These are phyloP conservation scores for Hortiboletus campestris DNA, from an alignment of 768 basidiomycete genomes.

Conservation along the genomic window DNA sequence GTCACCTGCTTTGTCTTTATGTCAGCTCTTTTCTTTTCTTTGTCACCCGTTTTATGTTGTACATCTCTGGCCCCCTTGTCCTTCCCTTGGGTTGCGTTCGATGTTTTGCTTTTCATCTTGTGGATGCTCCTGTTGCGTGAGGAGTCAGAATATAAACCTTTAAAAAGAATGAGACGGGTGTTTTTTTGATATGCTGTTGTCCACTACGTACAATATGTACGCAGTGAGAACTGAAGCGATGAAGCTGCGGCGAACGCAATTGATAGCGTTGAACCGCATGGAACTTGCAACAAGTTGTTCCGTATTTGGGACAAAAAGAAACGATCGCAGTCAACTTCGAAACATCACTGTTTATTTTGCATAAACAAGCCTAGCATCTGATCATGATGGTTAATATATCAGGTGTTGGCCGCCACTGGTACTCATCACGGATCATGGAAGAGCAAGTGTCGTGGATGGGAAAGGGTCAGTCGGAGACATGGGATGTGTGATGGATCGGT, in stretches of 20 bases:
- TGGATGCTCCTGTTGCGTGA: constrained; percentile 25
- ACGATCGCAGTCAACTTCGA: too few species aligned
- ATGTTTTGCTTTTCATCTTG: constrained; percentile 7
- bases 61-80: constrained; percentile 4
- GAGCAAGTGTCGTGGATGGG: background rate
- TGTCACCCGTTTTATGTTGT: constrained; percentile 14
- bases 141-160: constrained; percentile 19
- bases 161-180: background rate
- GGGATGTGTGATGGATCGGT: too few species aligned
- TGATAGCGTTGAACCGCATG: too few species aligned
- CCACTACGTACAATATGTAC: too few species aligned
- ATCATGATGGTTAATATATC: background rate
- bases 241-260: too few species aligned
- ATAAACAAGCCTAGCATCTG: too few species aligned
- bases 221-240: too few species aligned
- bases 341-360: too few species aligned
- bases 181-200: background rate
- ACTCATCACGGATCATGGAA: background rate
- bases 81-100: constrained; percentile 12
- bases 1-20: constrained; percentile 12
- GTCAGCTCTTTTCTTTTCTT: constrained; percentile 1
- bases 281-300: too few species aligned
- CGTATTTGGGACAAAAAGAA: too few species aligned
- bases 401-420: background rate
- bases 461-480: background rate